Conservation (phyloP, 108 stramenopile genomes). For the Nitzschia sp. region DNA sequence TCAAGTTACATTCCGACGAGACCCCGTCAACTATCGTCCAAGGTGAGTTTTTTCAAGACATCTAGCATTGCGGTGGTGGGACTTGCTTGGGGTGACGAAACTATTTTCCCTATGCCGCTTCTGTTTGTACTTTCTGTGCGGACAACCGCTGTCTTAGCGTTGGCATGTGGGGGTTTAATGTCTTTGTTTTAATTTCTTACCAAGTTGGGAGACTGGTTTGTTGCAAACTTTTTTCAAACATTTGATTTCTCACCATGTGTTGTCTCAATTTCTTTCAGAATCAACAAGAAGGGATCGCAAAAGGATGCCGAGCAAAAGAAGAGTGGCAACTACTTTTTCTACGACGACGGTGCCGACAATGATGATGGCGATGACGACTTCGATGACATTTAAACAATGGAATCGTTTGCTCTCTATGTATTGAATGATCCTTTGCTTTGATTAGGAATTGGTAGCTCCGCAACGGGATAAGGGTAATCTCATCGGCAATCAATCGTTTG, state of each 20-base stretch:
- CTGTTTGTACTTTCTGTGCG: conserved; percentile 5
- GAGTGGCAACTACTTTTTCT: conserved; percentile 97
- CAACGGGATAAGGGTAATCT: too few species aligned
- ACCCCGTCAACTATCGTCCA: conserved; percentile 96
- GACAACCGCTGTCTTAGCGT: conserved; percentile 60
- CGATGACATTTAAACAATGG: conserved; percentile 35
- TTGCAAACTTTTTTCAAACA: conserved; percentile 1
- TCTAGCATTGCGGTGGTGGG: too few species aligned
- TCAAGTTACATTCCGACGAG: conserved; percentile 98
- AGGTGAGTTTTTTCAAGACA: conserved; percentile 62
- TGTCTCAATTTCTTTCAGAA: conserved; percentile 42
- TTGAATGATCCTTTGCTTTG: too few species aligned
- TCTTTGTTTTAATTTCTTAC: conserved; percentile 82
- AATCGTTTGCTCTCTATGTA: too few species aligned
- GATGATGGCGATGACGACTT: conserved; percentile 64
- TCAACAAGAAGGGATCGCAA: conserved; percentile 92
- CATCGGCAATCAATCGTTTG: too few species aligned
- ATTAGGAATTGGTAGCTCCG: too few species aligned
- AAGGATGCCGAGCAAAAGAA: conserved; percentile 98
- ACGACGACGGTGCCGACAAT: conserved; percentile 82
- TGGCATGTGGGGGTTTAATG: conserved; percentile 53
- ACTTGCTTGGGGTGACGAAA: conserved; percentile 53
- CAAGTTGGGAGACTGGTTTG: conserved; percentile 6
- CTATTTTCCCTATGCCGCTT: conserved; percentile 39
- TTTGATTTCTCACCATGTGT: neutral